phyloP scores from a whole-genome alignment of 805 yeast genomes.

The Grigorovia jiainica region DNA sequence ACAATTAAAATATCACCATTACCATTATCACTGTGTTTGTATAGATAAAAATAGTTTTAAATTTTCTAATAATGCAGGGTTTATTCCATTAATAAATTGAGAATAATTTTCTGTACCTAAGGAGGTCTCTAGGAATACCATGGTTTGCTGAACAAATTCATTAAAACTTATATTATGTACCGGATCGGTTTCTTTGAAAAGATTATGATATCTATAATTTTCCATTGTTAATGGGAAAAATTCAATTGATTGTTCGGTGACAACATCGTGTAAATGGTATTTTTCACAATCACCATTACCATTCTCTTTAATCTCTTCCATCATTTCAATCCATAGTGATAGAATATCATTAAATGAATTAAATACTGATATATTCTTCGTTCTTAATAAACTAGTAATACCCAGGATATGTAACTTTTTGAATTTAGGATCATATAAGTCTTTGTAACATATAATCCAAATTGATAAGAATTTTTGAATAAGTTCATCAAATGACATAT shows the following conservation, averaged over 20 bases:
- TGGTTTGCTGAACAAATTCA: slow-evolving; percentile 31
- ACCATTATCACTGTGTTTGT: not conserved
- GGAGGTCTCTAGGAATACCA: slow-evolving; percentile 19
- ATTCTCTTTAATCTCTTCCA: slow-evolving; percentile 69
- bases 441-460: slow-evolving; percentile 40
- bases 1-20: not conserved
- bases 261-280: slow-evolving; percentile 38
- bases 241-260: slow-evolving; percentile 25
- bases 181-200: slow-evolving; percentile 36
- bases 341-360: slow-evolving; percentile 29
- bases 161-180: slow-evolving; percentile 45
- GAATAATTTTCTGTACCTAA: slow-evolving; percentile 19
- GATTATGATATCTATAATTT: slow-evolving; percentile 32
- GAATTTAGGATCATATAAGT: slow-evolving; percentile 65
- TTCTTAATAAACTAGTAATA: slow-evolving; percentile 40
- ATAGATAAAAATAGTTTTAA: slow-evolving; percentile 19
- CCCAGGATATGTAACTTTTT: slow-evolving; percentile 63
- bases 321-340: slow-evolving; percentile 38
- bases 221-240: slow-evolving; percentile 32
- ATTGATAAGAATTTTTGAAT: slow-evolving; percentile 25
- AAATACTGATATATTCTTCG: slow-evolving; percentile 26
- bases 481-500: slow-evolving; percentile 19
- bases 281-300: slow-evolving; percentile 45
- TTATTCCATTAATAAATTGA: slow-evolving; percentile 14
- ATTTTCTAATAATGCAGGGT: slow-evolving; percentile 20